Evolutionary conservation across 768 basidiomycete species (phyloP), one percentile per base, ranked within the genome.

Genomic region (Boletus huronensis): DNA sequence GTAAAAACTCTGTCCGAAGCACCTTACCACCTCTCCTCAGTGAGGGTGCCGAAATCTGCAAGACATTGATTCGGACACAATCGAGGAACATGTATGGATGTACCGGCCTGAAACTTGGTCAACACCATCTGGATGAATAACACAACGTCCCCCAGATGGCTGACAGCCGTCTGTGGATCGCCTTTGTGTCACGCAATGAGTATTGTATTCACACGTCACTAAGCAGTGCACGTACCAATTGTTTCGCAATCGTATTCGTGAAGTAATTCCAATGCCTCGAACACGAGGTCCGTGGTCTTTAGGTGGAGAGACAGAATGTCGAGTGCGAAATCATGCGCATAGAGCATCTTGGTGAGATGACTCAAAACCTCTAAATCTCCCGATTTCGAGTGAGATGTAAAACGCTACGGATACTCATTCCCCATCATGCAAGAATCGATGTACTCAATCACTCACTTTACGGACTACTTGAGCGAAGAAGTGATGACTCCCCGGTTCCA

Each of bases 141-240:
- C 16, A 91, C 85, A n/a, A 92, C 79, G 58, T 90, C 81, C 3
- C 90, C 90, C 2, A 91, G 73, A 66, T 89, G 85, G 55, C 80
- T 83, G 36, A 91, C 80, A 5, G 90, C 90, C 17, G 85, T 87
- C 69, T 91, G 90, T 17, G 90, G 90, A 69, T 92, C 90, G 44
- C 90, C 90, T 92, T 57, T 52, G 19, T 17, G 35, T 35, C 54
- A 35, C 11, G 36, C 34, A 48, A 29, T 36, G 35, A 43, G 9
- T 36, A 46, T 43, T 26, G 9, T 36, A 46, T 43, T 26, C 32
- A 25, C 26, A n/a, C 16, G 17, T 40, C 28, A 10, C 40, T 38
- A 14, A 38, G 29, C 21, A 55, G 59, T 31, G 35, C 52, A 74
- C 85, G 25, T 66, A 87, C 90, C 90, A 31, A 92, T 85, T 21